These are phyloP conservation scores for Gonapodya prolifera DNA, from an alignment of 192 early-diverging fungal species.

Conservation along the genomic window DNA sequence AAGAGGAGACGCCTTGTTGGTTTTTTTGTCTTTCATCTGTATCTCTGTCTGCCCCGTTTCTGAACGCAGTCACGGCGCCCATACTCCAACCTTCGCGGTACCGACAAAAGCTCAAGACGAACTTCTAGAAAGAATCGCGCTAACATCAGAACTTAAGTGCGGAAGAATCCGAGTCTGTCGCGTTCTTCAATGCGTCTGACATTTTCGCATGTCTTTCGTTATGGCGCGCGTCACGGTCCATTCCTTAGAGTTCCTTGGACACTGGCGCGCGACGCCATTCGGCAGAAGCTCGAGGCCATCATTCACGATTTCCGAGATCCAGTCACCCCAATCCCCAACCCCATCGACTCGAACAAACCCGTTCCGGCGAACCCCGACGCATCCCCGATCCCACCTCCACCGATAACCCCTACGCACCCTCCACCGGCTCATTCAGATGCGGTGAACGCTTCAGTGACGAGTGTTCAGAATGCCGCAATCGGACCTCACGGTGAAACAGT, in stretches of 20 bases:
- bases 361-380: neutral
- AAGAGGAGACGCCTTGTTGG: too few relatives aligned
- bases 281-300: neutral
- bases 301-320: neutral
- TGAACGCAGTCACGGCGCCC: too few relatives aligned
- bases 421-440: neutral
- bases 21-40: too few relatives aligned
- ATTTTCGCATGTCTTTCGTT: neutral
- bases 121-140: neutral
- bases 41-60: too few relatives aligned
- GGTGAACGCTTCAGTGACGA: neutral
- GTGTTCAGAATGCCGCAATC: neutral
- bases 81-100: too few relatives aligned
- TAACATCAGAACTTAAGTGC: neutral
- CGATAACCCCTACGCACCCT: neutral
- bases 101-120: too few relatives aligned
- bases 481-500: neutral
- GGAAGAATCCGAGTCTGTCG: neutral
- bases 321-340: neutral
- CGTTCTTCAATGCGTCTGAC: neutral
- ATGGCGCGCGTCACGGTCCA: neutral
- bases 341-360: too few relatives aligned
- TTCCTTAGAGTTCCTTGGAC: neutral
- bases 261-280: neutral
- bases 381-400: neutral